Evolutionary conservation across 352 stramenopile genomes (phyloP).

Genomic region (Phytophthora syringae): DNA sequence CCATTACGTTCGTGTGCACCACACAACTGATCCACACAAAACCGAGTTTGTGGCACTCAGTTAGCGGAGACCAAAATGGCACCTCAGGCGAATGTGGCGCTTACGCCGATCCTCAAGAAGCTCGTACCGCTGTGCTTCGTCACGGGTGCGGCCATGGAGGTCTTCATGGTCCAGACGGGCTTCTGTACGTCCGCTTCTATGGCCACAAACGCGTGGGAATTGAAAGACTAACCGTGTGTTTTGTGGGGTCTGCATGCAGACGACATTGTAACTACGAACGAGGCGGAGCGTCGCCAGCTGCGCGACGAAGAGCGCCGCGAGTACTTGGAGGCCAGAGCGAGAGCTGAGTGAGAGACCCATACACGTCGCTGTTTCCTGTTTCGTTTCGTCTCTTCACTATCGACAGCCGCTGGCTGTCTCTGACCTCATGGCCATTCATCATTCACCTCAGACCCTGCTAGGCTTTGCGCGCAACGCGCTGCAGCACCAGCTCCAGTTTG

Average conservation of each 20-base stretch:
- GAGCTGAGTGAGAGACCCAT: conserved; percentile 36
- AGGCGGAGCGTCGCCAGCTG: conserved; percentile 75
- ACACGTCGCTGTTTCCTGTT: conserved; percentile 32
- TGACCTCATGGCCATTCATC: not conserved
- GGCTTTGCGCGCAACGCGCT: conserved; percentile 43
- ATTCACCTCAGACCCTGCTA: too few species aligned
- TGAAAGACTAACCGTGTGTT: conserved; percentile 16
- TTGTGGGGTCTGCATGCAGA: conserved; percentile 47
- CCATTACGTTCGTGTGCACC: not conserved
- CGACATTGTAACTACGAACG: conserved; percentile 82
- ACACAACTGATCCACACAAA: conserved; percentile 8
- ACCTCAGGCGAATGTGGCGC: conserved; percentile 46
- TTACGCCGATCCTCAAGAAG: conserved; percentile 82
- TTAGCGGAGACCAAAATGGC: conserved; percentile 25
- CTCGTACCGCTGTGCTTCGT: conserved; percentile 87
- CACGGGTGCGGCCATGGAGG: conserved; percentile 82
- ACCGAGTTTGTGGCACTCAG: not conserved
- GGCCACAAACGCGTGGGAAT: not conserved
- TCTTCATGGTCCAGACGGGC: conserved; percentile 91
- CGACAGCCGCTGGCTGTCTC: too few species aligned
- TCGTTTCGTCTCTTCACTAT: conserved; percentile 21
- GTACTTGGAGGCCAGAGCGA: conserved; percentile 44
- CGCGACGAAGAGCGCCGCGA: conserved; percentile 60
- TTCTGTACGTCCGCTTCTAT: conserved; percentile 65
- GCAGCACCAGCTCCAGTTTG: conserved; percentile 73